These are phyloP conservation scores for Letharia lupina DNA, from an alignment of 495 filamentous ascomycete species.

Conservation along the genomic window DNA sequence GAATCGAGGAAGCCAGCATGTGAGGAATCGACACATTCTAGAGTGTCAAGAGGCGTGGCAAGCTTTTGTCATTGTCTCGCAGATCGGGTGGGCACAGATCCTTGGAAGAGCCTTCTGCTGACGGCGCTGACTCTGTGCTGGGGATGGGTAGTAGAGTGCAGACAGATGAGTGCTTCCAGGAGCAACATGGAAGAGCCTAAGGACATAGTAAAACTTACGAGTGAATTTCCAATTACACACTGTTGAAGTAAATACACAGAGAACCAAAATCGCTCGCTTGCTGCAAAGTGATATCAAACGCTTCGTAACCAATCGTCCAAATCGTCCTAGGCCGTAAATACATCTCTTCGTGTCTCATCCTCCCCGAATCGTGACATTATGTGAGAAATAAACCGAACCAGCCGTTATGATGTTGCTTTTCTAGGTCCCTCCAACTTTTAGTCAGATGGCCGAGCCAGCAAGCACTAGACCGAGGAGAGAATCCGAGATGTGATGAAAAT, in stretches of 20 bases:
- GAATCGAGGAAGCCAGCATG: not conserved
- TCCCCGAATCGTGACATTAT: not conserved
- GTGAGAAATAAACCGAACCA: slow-evolving; percentile 4
- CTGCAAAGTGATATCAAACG: not conserved
- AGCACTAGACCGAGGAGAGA: not conserved
- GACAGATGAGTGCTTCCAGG: not conserved
- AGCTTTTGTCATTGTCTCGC: not conserved
- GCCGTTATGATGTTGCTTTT: slow-evolving; percentile 10
- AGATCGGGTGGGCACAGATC: not conserved
- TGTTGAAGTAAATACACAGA: not conserved
- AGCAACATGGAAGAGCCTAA: not conserved
- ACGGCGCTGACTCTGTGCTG: not conserved
- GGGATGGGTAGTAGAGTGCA: not conserved
- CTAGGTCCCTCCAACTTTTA: slow-evolving; percentile 1
- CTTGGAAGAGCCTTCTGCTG: not conserved
- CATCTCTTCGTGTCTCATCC: slow-evolving; percentile 13
- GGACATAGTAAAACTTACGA: not conserved
- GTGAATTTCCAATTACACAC: not conserved
- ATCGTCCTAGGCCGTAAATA: slow-evolving; percentile 9
- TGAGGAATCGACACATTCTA: too few relatives aligned
- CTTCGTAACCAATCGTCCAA: not conserved
- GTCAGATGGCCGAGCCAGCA: slow-evolving; percentile 3
- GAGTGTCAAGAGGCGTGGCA: too few relatives aligned
- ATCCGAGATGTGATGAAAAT: slow-evolving; percentile 5
- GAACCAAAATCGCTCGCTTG: not conserved